Evolutionary conservation across 2,329 filamentous ascomycete genomes (phyloP).

Genomic region (Nemania sp.): DNA sequence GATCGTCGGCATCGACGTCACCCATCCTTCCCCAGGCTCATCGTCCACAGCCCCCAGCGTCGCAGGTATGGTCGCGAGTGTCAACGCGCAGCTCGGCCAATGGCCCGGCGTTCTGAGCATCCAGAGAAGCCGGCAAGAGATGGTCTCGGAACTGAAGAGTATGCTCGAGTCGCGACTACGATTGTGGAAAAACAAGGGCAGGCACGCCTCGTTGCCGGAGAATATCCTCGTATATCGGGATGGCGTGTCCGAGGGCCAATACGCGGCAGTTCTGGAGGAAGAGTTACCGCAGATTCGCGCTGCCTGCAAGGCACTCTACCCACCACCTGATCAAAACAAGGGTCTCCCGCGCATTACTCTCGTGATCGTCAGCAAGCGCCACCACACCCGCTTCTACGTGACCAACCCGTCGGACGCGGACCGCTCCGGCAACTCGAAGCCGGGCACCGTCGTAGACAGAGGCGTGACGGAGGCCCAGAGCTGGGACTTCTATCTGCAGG

Average conservation of each 20-base stretch:
- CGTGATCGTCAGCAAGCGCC: conserved; percentile 74
- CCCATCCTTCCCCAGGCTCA: conserved; percentile 71
- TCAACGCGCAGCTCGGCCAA: conserved; percentile 63
- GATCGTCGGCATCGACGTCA: conserved; percentile 74
- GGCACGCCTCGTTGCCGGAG: conserved; percentile 51
- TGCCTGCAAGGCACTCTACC: conserved; percentile 62
- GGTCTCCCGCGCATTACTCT: conserved; percentile 62
- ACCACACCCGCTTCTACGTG: conserved; percentile 76
- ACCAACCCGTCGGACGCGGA: conserved; percentile 54
- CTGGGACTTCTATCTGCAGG: conserved; percentile 75
- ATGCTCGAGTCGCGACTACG: conserved; percentile 65
- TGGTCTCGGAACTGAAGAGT: conserved; percentile 59
- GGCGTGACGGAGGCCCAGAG: conserved; percentile 66
- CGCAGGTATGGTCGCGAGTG: conserved; percentile 69
- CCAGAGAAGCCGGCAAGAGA: conserved; percentile 63
- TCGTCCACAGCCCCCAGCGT: conserved; percentile 62
- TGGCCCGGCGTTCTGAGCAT: conserved; percentile 68
- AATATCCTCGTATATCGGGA: conserved; percentile 76
- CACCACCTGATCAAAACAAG: conserved; percentile 48
- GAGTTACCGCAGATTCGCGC: conserved; percentile 61
- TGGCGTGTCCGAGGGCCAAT: conserved; percentile 76
- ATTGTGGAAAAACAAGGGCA: conserved; percentile 59
- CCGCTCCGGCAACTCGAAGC: conserved; percentile 58
- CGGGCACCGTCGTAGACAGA: conserved; percentile 73
- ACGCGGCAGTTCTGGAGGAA: conserved; percentile 57